Percentiles rank a stretch among this genome's conserved stretches.
phyloP scores from a whole-genome alignment of 371 early-diverging fungal genomes.

The Syncephalastrum monosporum region DNA sequence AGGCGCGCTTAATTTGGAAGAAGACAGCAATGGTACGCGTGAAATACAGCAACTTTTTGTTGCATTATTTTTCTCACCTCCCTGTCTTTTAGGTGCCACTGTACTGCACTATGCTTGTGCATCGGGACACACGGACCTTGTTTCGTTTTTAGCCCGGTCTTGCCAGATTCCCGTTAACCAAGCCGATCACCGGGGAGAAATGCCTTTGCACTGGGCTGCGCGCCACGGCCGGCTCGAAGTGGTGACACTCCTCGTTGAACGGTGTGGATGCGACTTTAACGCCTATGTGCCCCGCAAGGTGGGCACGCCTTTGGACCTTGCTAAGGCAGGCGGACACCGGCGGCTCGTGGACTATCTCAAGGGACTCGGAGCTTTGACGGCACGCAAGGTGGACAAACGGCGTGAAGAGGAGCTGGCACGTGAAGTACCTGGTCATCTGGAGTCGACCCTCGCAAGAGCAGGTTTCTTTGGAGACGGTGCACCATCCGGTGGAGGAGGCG shows the following conservation, averaged over 20 bases:
- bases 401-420: constrained; percentile 36
- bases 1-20: constrained; percentile 34
- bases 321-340: constrained; percentile 37
- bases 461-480: constrained; percentile 29
- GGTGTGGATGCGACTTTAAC: constrained; percentile 41
- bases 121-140: constrained; percentile 44
- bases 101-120: constrained; percentile 47
- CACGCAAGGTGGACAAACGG: constrained; percentile 45
- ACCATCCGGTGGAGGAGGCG: no score
- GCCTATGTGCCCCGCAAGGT: constrained; percentile 38
- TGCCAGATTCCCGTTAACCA: constrained; percentile 36
- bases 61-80: not conserved
- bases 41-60: not conserved
- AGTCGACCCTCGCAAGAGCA: constrained; percentile 35
- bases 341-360: constrained; percentile 47
- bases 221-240: constrained; percentile 42
- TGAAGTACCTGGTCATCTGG: constrained; percentile 31
- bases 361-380: constrained; percentile 35
- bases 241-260: constrained; percentile 35
- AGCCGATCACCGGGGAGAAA: constrained; percentile 33
- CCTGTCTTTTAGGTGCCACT: constrained; percentile 29
- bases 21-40: constrained; percentile 31
- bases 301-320: constrained; percentile 42
- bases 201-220: constrained; percentile 45
- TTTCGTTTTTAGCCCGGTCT: constrained; percentile 27